phyloP scores from a whole-genome alignment of 2,329 filamentous ascomycete genomes.

The Aspergillus pseudoglaucus region DNA sequence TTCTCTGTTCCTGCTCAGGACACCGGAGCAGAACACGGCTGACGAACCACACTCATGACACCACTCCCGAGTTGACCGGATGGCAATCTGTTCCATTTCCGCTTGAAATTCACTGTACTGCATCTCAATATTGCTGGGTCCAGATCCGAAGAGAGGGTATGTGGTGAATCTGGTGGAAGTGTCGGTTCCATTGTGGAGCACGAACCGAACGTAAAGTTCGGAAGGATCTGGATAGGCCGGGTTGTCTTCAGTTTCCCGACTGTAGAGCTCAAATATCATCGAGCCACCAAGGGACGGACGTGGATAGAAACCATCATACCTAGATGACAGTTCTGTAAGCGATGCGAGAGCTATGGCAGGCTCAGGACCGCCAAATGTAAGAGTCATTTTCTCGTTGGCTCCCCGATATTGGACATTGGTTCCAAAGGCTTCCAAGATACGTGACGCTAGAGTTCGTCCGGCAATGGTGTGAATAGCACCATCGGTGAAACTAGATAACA shows the following conservation, averaged over 20 bases:
- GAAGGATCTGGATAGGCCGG: conserved; percentile 34
- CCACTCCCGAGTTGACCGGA: conserved; percentile 46
- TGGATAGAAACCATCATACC: conserved; percentile 41
- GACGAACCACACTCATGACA: conserved; percentile 43
- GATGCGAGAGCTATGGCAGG: conserved; percentile 48
- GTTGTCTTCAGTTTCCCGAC: conserved; percentile 26
- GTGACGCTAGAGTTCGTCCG: conserved; percentile 37
- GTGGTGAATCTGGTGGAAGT: conserved; percentile 22
- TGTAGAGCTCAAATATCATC: conserved; percentile 49
- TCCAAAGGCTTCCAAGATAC: conserved; percentile 33
- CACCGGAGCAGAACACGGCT: conserved; percentile 47
- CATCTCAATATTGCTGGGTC: conserved; percentile 42
- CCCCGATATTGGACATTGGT: conserved; percentile 35
- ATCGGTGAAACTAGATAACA: conserved; percentile 9
- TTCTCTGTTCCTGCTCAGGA: conserved; percentile 17
- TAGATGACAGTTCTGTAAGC: conserved; percentile 35
- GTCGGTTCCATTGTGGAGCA: conserved; percentile 51
- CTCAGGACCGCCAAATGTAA: conserved; percentile 46
- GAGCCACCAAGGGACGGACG: conserved; percentile 45
- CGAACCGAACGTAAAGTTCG: conserved; percentile 51
- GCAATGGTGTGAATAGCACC: conserved; percentile 34
- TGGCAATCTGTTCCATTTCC: conserved; percentile 38
- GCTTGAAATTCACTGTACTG: conserved; percentile 46
- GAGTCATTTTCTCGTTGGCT: conserved; percentile 35
- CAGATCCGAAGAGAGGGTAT: conserved; percentile 48